Percentiles rank a stretch among this genome's conserved stretches.
phyloP scores from a whole-genome alignment of 2,329 filamentous ascomycete genomes.

The Fonsecaea monophora region DNA sequence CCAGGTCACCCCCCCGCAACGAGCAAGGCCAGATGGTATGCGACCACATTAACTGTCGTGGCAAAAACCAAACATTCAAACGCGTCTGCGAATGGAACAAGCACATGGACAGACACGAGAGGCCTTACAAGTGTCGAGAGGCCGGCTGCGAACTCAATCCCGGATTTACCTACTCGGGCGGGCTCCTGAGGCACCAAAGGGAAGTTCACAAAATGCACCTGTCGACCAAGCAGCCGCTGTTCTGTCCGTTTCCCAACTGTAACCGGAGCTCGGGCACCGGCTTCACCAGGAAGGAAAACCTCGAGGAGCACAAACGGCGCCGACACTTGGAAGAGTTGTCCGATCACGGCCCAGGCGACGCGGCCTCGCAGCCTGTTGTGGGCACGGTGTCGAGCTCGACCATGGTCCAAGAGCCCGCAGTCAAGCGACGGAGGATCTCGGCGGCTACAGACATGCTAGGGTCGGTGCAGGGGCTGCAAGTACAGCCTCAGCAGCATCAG shows the following conservation, averaged over 20 bases:
- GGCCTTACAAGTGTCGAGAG: conserved; percentile 84
- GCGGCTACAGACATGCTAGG: background rate
- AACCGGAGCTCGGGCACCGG: conserved; percentile 87
- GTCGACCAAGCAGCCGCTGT: conserved; percentile 81
- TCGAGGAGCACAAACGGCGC: conserved; percentile 89
- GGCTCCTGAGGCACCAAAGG: conserved; percentile 85
- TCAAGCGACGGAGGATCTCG: conserved; percentile 27
- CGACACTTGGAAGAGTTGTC: conserved; percentile 64
- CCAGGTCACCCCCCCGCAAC: conserved; percentile 62
- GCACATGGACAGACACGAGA: conserved; percentile 97
- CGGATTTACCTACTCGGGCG: conserved; percentile 94
- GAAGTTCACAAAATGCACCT: conserved; percentile 93
- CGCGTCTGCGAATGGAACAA: conserved; percentile 96
- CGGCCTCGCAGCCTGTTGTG: conserved; percentile 4
- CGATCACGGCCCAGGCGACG: conserved; percentile 9
- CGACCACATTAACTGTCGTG: conserved; percentile 71
- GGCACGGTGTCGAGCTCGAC: background rate
- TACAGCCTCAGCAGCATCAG: background rate
- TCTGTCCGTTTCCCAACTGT: conserved; percentile 82
- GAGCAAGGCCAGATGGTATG: conserved; percentile 78
- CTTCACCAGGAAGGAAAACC: conserved; percentile 91
- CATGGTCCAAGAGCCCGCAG: conserved; percentile 10
- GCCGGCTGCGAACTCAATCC: conserved; percentile 88
- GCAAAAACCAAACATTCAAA: conserved; percentile 70
- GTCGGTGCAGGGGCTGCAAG: background rate